Conservation (phyloP, 805 yeast species). For the Alloascoidea hylecoeti region DNA sequence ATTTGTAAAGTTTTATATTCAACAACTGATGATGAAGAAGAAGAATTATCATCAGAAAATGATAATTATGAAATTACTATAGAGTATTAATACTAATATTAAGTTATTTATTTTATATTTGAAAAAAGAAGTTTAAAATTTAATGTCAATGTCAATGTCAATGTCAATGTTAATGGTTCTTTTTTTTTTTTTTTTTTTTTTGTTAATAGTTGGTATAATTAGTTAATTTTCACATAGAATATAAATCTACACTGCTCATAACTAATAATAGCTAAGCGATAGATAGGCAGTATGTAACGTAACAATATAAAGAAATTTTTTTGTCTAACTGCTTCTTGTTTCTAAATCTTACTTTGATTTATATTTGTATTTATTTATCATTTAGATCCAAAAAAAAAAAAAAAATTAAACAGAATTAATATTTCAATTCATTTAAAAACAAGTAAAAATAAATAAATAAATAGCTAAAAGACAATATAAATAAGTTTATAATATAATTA, state of each 20-base stretch:
- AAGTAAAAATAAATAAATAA: too few species aligned
- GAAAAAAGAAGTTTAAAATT: conserved; percentile 5
- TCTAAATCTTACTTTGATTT: too few species aligned
- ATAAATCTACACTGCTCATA: too few species aligned
- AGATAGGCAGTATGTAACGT: too few species aligned
- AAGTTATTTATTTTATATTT: background rate
- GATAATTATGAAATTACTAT: background rate
- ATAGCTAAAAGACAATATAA: too few species aligned
- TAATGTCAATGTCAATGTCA: conserved; percentile 6
- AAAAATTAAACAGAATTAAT: background rate
- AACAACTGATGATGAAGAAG: conserved; percentile 4
- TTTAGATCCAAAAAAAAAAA: conserved; percentile 3
- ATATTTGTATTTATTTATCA: background rate
- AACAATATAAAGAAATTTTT: too few species aligned
- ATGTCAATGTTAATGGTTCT: conserved; percentile 6
- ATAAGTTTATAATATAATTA: too few species aligned
- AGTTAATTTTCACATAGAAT: too few species aligned
- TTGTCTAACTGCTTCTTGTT: too few species aligned
- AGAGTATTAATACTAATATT: background rate
- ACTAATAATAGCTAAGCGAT: too few species aligned
- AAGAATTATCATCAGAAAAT: conserved; percentile 2
- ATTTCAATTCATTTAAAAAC: background rate
- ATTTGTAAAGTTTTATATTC: conserved; percentile 53
- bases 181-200: background rate
- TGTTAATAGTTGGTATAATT: background rate